A percentile compares a stretch with the other conserved stretches of the same genome.
Evolutionary conservation across 257 asterid genomes (phyloP).

Genomic region (Nicotiana knightiana): DNA sequence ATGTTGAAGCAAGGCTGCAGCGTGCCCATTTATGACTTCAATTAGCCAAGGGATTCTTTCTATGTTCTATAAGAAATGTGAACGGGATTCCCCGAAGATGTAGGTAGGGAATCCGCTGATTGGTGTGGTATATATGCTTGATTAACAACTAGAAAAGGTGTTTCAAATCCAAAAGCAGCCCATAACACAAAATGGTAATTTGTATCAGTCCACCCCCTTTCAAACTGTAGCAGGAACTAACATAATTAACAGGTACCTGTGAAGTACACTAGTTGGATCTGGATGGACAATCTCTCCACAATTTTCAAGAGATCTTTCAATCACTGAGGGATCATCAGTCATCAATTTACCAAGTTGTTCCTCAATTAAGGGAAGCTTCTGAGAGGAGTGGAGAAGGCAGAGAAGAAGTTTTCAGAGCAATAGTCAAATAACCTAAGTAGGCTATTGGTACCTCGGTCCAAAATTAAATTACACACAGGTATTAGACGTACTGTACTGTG

Average conservation of each 20-base stretch:
- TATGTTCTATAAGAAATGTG: background rate
- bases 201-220: background rate
- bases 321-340: slow-evolving; percentile 84
- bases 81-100: background rate
- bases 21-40: background rate
- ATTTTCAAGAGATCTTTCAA: slow-evolving; percentile 59
- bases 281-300: slow-evolving; percentile 54
- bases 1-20: background rate
- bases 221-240: background rate
- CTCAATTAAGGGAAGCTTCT: slow-evolving; percentile 83
- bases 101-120: background rate
- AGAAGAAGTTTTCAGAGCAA: slow-evolving; percentile 8
- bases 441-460: background rate
- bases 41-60: background rate
- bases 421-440: slow-evolving; percentile 7
- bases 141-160: background rate
- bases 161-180: background rate
- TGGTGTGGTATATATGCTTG: background rate
- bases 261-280: slow-evolving; percentile 59
- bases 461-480: background rate
- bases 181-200: background rate
- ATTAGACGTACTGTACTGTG: slow-evolving; percentile 33
- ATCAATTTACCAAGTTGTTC: slow-evolving; percentile 65
- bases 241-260: slow-evolving; percentile 38
- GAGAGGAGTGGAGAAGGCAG: slow-evolving; percentile 18